Evolutionary conservation across 768 basidiomycete genomes (phyloP).

Genomic region (Royoungia palumana): DNA sequence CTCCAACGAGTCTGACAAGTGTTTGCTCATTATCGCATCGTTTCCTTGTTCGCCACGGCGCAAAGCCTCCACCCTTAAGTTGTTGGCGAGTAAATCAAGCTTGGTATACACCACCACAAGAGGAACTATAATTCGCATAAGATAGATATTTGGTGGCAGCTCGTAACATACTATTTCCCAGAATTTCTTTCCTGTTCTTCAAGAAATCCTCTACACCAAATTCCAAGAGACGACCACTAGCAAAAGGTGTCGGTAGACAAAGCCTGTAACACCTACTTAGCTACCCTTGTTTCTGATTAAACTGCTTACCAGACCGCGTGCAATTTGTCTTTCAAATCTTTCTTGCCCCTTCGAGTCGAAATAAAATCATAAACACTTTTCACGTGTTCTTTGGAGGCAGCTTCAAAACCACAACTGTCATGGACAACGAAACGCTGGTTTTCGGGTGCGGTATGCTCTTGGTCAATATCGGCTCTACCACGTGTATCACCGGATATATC

Average conservation of each 20-base stretch:
- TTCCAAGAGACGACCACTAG: not conserved
- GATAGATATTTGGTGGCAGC: too few species aligned
- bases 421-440: not conserved
- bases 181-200: not conserved
- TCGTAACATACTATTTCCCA: slow-evolving; percentile 5
- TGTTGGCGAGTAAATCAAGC: slow-evolving; percentile 1
- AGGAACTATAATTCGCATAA: not conserved
- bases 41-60: not conserved
- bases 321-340: not conserved
- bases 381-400: not conserved
- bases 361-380: not conserved
- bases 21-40: not conserved
- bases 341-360: not conserved
- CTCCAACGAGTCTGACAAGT: not conserved
- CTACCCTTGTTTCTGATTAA: not conserved
- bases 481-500: not conserved
- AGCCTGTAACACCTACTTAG: not conserved
- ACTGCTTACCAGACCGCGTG: not conserved
- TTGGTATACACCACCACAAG: slow-evolving; percentile 8
- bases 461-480: not conserved
- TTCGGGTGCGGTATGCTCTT: not conserved
- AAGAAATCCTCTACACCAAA: not conserved
- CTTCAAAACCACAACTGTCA: not conserved
- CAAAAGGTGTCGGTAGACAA: not conserved
- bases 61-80: not conserved